Conservation (phyloP, 2,329 filamentous ascomycete species). For the Neodidymelliopsis sp. region DNA sequence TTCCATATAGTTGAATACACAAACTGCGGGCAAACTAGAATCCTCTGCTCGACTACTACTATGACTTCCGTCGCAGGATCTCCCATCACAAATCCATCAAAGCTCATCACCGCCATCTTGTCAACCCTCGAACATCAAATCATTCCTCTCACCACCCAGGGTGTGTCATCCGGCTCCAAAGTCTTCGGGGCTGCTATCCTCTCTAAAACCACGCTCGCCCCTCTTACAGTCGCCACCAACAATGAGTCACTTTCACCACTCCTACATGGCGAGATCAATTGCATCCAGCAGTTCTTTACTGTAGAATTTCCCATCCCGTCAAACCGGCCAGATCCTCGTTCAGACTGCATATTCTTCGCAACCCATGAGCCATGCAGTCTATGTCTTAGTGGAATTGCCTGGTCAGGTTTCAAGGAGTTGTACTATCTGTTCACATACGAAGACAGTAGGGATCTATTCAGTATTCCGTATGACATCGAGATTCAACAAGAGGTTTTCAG, state of each 20-base stretch:
- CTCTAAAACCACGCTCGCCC: slow-evolving; percentile 50
- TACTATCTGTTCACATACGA: slow-evolving; percentile 68
- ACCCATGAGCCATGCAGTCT: slow-evolving; percentile 68
- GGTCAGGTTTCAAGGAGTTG: slow-evolving; percentile 64
- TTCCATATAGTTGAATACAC: too few relatives aligned
- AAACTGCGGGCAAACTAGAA: too few relatives aligned
- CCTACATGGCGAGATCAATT: slow-evolving; percentile 67
- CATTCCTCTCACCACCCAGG: slow-evolving; percentile 59
- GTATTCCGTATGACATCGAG: slow-evolving; percentile 65
- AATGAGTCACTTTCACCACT: slow-evolving; percentile 63
- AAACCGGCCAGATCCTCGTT: slow-evolving; percentile 51
- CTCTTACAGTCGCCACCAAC: slow-evolving; percentile 63
- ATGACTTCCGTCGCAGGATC: too few relatives aligned
- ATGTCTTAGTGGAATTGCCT: slow-evolving; percentile 65
- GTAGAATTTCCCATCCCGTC: slow-evolving; percentile 32
- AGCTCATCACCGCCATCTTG: slow-evolving; percentile 12
- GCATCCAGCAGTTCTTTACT: slow-evolving; percentile 66
- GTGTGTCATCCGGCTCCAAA: slow-evolving; percentile 63
- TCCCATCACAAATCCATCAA: background rate
- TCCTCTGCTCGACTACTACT: too few relatives aligned
- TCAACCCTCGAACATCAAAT: slow-evolving; percentile 55
- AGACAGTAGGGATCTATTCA: slow-evolving; percentile 64
- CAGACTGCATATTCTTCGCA: slow-evolving; percentile 64
- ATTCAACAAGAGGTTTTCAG: slow-evolving; percentile 65
- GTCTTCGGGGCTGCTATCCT: slow-evolving; percentile 66